Base-by-base conservation (phyloP, 805 yeast species). In the Tetrapisispora pingtungensis region DNA sequence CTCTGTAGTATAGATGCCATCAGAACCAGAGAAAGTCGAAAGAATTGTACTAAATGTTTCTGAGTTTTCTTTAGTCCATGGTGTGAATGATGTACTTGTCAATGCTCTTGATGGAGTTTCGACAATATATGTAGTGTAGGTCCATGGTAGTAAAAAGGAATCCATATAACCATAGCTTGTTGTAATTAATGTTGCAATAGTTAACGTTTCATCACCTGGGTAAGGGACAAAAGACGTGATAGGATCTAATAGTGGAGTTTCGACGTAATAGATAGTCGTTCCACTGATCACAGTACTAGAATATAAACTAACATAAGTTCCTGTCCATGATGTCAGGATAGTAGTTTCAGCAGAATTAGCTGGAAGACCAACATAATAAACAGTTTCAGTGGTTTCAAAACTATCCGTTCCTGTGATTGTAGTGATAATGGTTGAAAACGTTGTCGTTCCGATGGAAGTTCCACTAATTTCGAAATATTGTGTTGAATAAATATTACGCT, bases 361-460 rank as follows among this genome's bases (percentile, higher is more conserved):
- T 17, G 37, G 43, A 10, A 33, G 26, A 17, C 15, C 26, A 20
- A 42, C 32, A 19, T 22, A 35, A 31, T 30, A 42, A 8, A 42
- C n/a, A 3, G 40, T 42, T 24, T 28, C 31, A 3, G 33, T 34
- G 10, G 40, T 42, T 15, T 35, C 36, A 28, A 18, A 13, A 8
- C 32, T 35, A 32, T 43, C 28, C 3, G 42, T 45, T 12, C 43
- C 45, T 10, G 46, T 47, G 15, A 27, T 37, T 3, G 40, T 44
- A 18, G 40, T 24, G 15, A 39, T 31, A 10, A 10, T 2, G 10
- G 48, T 45, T 5, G 46, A 42, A 35, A 39, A 45, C 4, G 50
- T 47, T 5, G 32, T 28, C 14, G 30, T 40, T 10, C 31, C 20
- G n/a, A 41, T 41, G 12, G 45, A 36, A 32, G 38, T 15, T 10